Percentiles rank a stretch among this genome's conserved stretches.
phyloP scores from a whole-genome alignment of 1,139 yeast species.

The Blastobotrys raffinosifermentans region DNA sequence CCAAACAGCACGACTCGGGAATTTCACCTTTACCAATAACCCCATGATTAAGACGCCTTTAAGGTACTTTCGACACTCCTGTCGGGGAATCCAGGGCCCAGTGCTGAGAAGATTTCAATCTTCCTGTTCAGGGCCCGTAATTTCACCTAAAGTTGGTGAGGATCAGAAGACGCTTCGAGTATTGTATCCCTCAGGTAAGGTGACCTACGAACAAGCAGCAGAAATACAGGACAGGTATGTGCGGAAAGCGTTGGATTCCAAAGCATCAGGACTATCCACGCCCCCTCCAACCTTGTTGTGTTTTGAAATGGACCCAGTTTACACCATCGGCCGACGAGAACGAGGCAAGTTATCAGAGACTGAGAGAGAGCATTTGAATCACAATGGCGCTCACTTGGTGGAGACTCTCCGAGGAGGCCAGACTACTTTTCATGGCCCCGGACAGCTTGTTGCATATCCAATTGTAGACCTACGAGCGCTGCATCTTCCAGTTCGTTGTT shows the following conservation, averaged over 20 bases:
- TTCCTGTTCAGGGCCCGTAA: too few species aligned
- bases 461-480: slow-evolving; percentile 68
- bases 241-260: slow-evolving; percentile 56
- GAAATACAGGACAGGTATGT: slow-evolving; percentile 57
- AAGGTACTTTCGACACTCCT: too few species aligned
- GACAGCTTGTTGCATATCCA: slow-evolving; percentile 85
- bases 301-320: slow-evolving; percentile 77
- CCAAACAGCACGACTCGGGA: too few species aligned
- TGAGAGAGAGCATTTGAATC: slow-evolving; percentile 27
- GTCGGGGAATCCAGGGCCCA: too few species aligned
- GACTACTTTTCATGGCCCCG: slow-evolving; percentile 94
- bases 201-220: slow-evolving; percentile 55
- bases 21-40: too few species aligned
- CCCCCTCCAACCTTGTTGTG: slow-evolving; percentile 64
- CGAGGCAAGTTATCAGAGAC: slow-evolving; percentile 40
- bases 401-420: slow-evolving; percentile 95
- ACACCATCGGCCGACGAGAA: slow-evolving; percentile 85
- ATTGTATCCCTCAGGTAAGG: slow-evolving; percentile 52
- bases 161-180: slow-evolving; percentile 40
- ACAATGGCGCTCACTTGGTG: slow-evolving; percentile 44
- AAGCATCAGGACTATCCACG: slow-evolving; percentile 27
- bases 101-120: too few species aligned
- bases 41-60: too few species aligned
- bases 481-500: slow-evolving; percentile 62
- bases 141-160: too few species aligned